Evolutionary conservation across 257 asterid species (phyloP).

Genomic region (Haberlea rhodopensis): DNA sequence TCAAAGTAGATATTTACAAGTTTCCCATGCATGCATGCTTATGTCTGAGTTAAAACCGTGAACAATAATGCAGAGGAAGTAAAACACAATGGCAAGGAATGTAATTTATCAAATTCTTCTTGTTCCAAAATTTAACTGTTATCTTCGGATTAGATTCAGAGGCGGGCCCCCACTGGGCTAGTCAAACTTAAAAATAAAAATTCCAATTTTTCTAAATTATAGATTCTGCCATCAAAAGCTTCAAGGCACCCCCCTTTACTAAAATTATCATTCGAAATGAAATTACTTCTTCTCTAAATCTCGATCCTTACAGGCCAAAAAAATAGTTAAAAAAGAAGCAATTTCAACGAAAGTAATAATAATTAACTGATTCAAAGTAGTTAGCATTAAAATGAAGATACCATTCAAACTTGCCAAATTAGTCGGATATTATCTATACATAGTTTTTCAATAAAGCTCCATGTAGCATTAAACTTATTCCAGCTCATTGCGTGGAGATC

Average conservation of each 20-base stretch:
- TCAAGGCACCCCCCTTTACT: background rate
- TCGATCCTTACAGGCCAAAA: background rate
- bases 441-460: constrained; percentile 22
- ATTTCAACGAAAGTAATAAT: constrained; percentile 16
- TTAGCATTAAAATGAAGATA: constrained; percentile 15
- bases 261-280: background rate
- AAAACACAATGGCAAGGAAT: background rate
- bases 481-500: constrained; percentile 26
- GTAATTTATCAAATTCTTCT: background rate
- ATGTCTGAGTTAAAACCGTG: constrained; percentile 1
- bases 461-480: constrained; percentile 2
- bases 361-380: constrained; percentile 17
- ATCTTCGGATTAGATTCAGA: background rate
- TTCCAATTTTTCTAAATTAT: background rate
- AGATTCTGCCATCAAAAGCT: background rate
- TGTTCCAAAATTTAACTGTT: no score
- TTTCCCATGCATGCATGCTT: constrained; percentile 1
- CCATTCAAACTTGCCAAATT: constrained; percentile 25
- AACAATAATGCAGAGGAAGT: background rate
- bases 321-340: constrained; percentile 13
- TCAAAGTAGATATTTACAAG: constrained; percentile 8
- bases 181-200: background rate
- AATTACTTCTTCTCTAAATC: background rate
- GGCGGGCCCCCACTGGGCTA: background rate
- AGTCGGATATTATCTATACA: background rate